phyloP scores from a whole-genome alignment of 257 asterid species.

The Lavandula angustifolia region DNA sequence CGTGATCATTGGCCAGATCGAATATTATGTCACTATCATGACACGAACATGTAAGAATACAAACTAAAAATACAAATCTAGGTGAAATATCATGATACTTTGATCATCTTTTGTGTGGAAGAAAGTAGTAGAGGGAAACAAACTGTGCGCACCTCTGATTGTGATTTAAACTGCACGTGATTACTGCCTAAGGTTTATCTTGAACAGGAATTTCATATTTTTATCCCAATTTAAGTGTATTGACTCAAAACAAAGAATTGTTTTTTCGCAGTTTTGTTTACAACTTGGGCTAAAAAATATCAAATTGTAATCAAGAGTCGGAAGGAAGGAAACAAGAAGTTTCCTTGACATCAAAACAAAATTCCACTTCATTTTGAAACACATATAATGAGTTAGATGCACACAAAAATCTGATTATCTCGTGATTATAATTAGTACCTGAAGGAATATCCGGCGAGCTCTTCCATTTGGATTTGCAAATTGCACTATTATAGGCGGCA shows the following conservation, averaged over 20 bases:
- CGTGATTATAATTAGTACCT: slow-evolving; percentile 40
- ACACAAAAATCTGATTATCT: neutral
- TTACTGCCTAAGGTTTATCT: neutral
- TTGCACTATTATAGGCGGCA: slow-evolving; percentile 66
- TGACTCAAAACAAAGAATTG: neutral
- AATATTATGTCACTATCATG: too few species aligned
- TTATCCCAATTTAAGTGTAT: slow-evolving; percentile 1
- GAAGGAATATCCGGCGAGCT: slow-evolving; percentile 73
- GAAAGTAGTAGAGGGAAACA: neutral
- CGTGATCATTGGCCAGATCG: neutral
- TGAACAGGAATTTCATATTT: neutral
- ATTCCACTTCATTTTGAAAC: neutral
- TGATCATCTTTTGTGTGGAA: neutral
- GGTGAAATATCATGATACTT: slow-evolving; percentile 20
- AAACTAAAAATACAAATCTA: neutral
- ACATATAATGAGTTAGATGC: neutral
- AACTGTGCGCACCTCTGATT: neutral
- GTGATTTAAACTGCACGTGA: slow-evolving; percentile 26
- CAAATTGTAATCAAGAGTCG: neutral
- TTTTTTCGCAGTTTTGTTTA: too few species aligned
- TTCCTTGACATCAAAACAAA: slow-evolving; percentile 3
- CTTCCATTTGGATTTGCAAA: slow-evolving; percentile 93
- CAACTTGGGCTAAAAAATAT: too few species aligned
- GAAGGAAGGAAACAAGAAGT: neutral
- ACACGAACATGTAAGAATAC: neutral